A percentile compares a stretch with the other conserved stretches of the same genome.
Conservation (phyloP, 345 rosid species). For the Aethionema arabicum region DNA sequence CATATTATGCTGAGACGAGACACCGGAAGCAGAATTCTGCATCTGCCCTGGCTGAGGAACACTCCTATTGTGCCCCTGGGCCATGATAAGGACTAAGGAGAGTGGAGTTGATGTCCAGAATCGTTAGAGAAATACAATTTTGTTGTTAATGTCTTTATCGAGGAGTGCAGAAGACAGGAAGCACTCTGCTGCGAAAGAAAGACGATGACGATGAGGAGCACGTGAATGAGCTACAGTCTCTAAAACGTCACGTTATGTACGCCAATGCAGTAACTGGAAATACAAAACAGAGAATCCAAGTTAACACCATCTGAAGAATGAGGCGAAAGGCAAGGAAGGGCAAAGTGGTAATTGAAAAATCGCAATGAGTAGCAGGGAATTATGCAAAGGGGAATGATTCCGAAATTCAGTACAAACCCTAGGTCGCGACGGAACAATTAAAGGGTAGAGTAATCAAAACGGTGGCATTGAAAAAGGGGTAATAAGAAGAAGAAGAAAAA, state of each 20-base stretch:
- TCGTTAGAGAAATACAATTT: not conserved
- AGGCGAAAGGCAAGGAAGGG: too few species aligned
- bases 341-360: not conserved
- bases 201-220: constrained; percentile 24
- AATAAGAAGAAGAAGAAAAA: not conserved
- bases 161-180: constrained; percentile 1
- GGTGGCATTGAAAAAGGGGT: not conserved
- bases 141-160: not conserved
- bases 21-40: constrained; percentile 46
- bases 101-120: constrained; percentile 33
- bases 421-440: constrained; percentile 25
- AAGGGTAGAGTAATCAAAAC: constrained; percentile 3
- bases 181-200: constrained; percentile 16
- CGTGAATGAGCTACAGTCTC: constrained; percentile 14
- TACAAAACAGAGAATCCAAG: constrained; percentile 1
- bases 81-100: constrained; percentile 49
- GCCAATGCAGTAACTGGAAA: not conserved
- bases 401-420: constrained; percentile 15
- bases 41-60: constrained; percentile 51
- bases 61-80: constrained; percentile 59
- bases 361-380: constrained; percentile 1
- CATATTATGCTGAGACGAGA: constrained; percentile 30
- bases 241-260: not conserved
- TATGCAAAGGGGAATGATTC: not conserved
- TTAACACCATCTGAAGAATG: constrained; percentile 5